Base-by-base conservation (phyloP, 176 grass and related monocot genomes). In the Elaeis guineensis region DNA sequence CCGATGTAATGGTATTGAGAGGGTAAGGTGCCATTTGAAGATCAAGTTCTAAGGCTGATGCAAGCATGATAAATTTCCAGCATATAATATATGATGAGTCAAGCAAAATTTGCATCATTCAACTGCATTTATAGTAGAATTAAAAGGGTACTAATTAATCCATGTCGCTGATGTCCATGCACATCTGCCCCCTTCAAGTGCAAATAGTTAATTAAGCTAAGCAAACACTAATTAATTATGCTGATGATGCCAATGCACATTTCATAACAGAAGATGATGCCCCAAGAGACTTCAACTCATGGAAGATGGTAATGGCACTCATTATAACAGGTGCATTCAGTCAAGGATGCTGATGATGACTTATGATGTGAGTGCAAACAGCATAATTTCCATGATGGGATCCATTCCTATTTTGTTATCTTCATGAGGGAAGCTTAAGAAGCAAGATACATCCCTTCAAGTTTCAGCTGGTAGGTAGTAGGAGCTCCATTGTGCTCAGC, bases 331-430 rank as follows among this genome's bases (percentile, higher is more conserved):
- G 62, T 50, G 60, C 67, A 86, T 77, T 83, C 61, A 80, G 55
- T 73, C 64, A 85, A 73, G 59, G n/a, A 86, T 86, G 87, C 79
- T 75, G 71, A 80, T 80, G 55, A 66, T 61, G 61, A 54, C 51
- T 69, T 58, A 70, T 61, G 19, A 66, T 57, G 28, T 54, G 49
- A 22, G 75, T 82, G 70, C 53, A 64, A 64, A 70, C 69, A 30
- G 78, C 69, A 76, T 77, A 72, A 82, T 75, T 82, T 85, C 78
- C 88, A 88, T 71, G 78, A 88, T 80, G 72, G 14, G 69, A 83
- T 73, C 64, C 57, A 19, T 68, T 55, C 69, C 28, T 39, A 52
- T 63, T 52, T 29, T 65, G 12, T n/a, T 54, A 63, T 63, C 50
- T 17, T 73, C 59, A 63, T 55, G 51, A 57, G 19, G 21, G 70